Evolutionary conservation across 805 yeast genomes (phyloP).

Genomic region (Nakazawaea ishiwadae): DNA sequence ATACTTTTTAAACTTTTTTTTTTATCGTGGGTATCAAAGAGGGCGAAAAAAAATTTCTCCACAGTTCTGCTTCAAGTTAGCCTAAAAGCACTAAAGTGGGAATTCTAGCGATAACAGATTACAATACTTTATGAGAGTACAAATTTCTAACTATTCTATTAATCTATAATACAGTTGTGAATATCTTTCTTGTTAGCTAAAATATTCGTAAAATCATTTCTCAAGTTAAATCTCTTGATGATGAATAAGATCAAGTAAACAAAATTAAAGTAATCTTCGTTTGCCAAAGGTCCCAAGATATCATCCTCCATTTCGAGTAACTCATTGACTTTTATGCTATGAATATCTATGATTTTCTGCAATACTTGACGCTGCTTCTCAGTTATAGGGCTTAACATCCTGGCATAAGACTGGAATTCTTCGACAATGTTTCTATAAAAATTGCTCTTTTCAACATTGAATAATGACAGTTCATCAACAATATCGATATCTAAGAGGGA

Average conservation of each 20-base stretch:
- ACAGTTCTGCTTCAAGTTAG: too few species aligned
- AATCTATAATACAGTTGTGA: too few species aligned
- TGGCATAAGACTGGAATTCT: neutral
- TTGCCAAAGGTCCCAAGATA: conserved; percentile 6
- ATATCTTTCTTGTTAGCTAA: neutral
- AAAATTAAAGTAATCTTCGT: conserved; percentile 9
- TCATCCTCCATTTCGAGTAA: conserved; percentile 1
- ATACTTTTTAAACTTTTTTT: neutral
- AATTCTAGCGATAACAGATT: neutral
- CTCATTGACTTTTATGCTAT: neutral
- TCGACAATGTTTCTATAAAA: conserved; percentile 51
- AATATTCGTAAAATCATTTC: neutral
- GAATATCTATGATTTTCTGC: neutral
- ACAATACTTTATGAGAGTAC: too few species aligned
- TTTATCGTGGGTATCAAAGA: neutral
- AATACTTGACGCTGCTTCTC: neutral
- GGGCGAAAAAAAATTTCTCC: neutral
- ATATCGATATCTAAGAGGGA: conserved; percentile 10
- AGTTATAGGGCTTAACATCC: neutral
- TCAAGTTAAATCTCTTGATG: neutral
- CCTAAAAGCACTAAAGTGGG: neutral
- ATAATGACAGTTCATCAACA: conserved; percentile 33
- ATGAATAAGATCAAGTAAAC: conserved; percentile 1
- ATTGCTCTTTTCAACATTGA: conserved; percentile 65
- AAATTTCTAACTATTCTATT: too few species aligned